Base-by-base conservation (phyloP, 345 rosid genomes). In the Mercurialis annua region DNA sequence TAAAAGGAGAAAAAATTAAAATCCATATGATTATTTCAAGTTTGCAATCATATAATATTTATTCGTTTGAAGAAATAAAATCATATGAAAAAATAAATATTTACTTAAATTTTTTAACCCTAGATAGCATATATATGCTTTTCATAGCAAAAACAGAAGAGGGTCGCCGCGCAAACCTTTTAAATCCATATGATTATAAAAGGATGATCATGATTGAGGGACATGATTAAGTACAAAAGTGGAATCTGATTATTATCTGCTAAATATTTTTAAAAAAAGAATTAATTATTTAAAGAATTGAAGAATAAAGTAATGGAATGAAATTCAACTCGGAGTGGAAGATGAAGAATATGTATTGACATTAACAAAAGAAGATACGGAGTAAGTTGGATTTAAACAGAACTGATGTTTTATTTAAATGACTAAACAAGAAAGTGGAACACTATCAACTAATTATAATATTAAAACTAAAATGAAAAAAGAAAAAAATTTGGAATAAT, bases 251-350 rank as follows among this genome's bases (percentile, higher is more conserved):
- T 47, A 61, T 67, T 47, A 64, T 50, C 36, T 77, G 48, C 61
- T 31, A 18, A 61, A 62, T 59, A 12, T 49, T 20, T 36, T 31
- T 30, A 23, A 11, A 36, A 1, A 60, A 46, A 14, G 29, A 47
- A 18, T 2, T 1, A 17, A 44, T 18, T 47, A 27, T 58, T 52
- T 29, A 42, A 31, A 40, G 44, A 7, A 10, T 38, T 62, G 58
- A 43, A 62, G 75, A 62, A 73, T 70, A 70, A 66, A 48, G 57
- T 10, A 27, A 21, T 20, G 20, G 38, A 51, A 43, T n/a, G 17
- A 27, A 47, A 34, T 58, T 74, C 78, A 71, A 64, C 54, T 42
- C 71, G 48, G 47, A 64, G 75, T 65, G 65, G 70, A 71, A 49
- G 59, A 47, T 14, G 30, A 50, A 44, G 47, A 70, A 54, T 49